Conservation (phyloP, 208 protist species). For the Acanthamoeba rhysodes region DNA sequence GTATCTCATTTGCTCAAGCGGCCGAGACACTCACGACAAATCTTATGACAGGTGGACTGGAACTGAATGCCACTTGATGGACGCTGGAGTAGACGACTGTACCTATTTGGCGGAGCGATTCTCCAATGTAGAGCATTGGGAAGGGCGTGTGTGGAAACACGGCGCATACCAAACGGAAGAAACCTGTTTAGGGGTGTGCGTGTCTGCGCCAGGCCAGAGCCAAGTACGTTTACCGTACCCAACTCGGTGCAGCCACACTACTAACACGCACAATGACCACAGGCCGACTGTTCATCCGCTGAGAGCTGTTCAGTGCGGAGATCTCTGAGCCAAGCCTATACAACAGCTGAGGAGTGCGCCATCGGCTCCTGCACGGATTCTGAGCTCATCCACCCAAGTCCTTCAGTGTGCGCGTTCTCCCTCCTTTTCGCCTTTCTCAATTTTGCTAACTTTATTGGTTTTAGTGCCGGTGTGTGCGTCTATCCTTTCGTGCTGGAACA, state of each 20-base stretch:
- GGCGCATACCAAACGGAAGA: background rate
- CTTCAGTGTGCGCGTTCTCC: background rate
- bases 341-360: no score
- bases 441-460: background rate
- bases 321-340: no score
- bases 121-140: background rate
- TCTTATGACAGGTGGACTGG: background rate
- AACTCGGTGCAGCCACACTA: no score
- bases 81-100: background rate
- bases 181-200: background rate
- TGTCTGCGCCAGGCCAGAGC: background rate
- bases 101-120: background rate
- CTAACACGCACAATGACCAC: no score
- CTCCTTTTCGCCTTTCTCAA: background rate
- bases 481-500: background rate
- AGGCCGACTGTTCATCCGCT: no score
- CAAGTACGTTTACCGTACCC: background rate
- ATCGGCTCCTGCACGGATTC: no score
- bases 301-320: no score
- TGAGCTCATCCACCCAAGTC: background rate
- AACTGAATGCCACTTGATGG: background rate
- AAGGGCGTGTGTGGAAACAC: slow-evolving; percentile 50
- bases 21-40: background rate
- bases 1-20: background rate
- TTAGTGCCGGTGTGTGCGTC: background rate